Base-by-base conservation (phyloP, 345 rosid species). In the Eucalyptus fibrosa region DNA sequence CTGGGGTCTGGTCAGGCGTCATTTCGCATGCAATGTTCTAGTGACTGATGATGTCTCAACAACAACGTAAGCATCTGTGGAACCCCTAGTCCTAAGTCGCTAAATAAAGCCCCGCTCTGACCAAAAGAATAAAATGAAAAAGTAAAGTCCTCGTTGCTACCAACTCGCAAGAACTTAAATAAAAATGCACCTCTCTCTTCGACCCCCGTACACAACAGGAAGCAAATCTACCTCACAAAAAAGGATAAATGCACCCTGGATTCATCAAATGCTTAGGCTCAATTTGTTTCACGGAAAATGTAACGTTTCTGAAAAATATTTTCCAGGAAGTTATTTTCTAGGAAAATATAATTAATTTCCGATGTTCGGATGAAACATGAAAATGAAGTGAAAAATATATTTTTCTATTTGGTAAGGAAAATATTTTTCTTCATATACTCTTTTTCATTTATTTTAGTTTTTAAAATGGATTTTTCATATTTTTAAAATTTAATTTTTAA, bases 271-370 rank as follows among this genome's bases (percentile, higher is more conserved):
- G 30, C 72, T 13, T 7, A 7, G 13, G 9, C 55, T 51, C 9
- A 0, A 0, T 7, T 51, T 0, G 21, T 51, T 51, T 51, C 0
- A 0, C 55, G 21, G 0, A 51, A 51, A 51, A 51, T 18, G 0
- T 18, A 0, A 0, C 2, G 1, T 17, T 51, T 51, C 0, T 51
- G 0, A 1, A 51, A 51, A 51, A 51, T 51, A 51, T 51, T 51
- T 51, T 51, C 1, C 4, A 18, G 0, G 0, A 16, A 51, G 0
- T 17, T 2, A 7, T 51, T 51, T 51, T 51, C 2, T 0, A 1
- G 0, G 4, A 18, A 51, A 51, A 51, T 18, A 4, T 51, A 51
- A 51, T 51, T 51, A 51, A 51, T 51, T 51, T 51, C 21, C 9
- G 4, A 2, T 51, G 2, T 17, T 18, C 4, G 4, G 4, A 51